Evolutionary conservation across 1,284 basidiomycete species (phyloP).

Genomic region (Pascua guehoae): DNA sequence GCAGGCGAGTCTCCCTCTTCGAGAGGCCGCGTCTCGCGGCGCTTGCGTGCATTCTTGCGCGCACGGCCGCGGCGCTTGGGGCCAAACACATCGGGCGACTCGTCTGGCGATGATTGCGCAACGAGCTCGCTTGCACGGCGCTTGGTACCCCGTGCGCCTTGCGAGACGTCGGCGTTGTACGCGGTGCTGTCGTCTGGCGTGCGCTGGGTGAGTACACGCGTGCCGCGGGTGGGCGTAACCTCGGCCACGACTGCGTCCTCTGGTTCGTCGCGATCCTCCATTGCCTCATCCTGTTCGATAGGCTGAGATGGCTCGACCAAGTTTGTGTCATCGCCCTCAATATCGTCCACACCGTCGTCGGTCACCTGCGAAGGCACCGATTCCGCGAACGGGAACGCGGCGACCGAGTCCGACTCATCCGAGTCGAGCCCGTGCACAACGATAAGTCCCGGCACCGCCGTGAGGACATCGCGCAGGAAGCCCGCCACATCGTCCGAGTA

Average conservation of each 20-base stretch:
- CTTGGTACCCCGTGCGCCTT: background rate
- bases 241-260: too few species aligned
- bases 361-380: constrained; percentile 2
- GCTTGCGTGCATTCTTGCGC: constrained; percentile 2
- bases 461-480: constrained; percentile 33
- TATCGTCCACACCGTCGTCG: background rate
- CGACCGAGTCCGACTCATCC: background rate
- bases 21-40: background rate
- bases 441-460: constrained; percentile 36
- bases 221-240: too few species aligned
- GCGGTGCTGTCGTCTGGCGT: background rate
- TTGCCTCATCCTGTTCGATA: too few species aligned
- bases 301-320: background rate
- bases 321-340: background rate
- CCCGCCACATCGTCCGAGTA: constrained; percentile 30
- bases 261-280: too few species aligned
- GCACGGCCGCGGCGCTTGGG: constrained; percentile 12
- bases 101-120: constrained; percentile 6
- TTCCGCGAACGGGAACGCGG: constrained; percentile 5
- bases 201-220: too few species aligned
- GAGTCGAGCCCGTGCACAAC: constrained; percentile 25
- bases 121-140: constrained; percentile 7
- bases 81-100: constrained; percentile 32
- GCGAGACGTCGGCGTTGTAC: constrained; percentile 18
- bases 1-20: too few species aligned